Evolutionary conservation across 1,284 basidiomycete genomes (phyloP), one percentile per base, ranked within the genome.

Genomic region (Meira miltonrushii): DNA sequence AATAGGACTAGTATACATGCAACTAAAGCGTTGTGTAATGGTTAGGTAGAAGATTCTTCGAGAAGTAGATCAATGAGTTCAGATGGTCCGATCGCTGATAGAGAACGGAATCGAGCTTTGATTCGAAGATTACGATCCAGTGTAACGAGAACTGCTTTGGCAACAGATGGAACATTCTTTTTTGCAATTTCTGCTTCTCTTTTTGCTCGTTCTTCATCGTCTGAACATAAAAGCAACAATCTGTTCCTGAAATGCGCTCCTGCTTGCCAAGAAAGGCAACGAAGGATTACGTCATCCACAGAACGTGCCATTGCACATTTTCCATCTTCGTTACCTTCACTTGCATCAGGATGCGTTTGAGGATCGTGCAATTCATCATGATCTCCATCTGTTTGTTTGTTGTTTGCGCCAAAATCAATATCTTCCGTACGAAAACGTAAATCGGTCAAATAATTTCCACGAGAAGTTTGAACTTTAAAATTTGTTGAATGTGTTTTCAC

Each of bases 231-330:
- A 25, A 25, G 37, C 17, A 37, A 38, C 15, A 89, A 86, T 12
- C 92, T 85, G 79, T 95, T 90, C 21, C 87, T 82, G 86, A 92
- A 97, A 74, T 96, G 90, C 50, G 91, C 87, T 54, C 87, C 84
- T 12, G 13, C 5, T 77, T 96, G 94, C 89, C 92, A 96, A 50
- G 88, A 83, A 10, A 90, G 90, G 19, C 92, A 88, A 69, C 89
- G 87, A 44, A 98, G 83, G 63, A 97, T 96, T 54, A 95, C 83
- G 75, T 97, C 93, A 77, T 98, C 94, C 87, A 96, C 92, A 62
- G 84, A 90, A 38, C 88, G 83, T 52, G 89, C 88, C 6, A 69
- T 58, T 21, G 72, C 67, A 79, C 82, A 82, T 58, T 59, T 65
- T 23, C 39, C 59, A 54, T 21, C 58, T 8, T 37, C 58, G 12